A percentile compares a stretch with the other conserved stretches of the same genome.
phyloP scores from a whole-genome alignment of 306 rosid species.

The Castanea mollissima region DNA sequence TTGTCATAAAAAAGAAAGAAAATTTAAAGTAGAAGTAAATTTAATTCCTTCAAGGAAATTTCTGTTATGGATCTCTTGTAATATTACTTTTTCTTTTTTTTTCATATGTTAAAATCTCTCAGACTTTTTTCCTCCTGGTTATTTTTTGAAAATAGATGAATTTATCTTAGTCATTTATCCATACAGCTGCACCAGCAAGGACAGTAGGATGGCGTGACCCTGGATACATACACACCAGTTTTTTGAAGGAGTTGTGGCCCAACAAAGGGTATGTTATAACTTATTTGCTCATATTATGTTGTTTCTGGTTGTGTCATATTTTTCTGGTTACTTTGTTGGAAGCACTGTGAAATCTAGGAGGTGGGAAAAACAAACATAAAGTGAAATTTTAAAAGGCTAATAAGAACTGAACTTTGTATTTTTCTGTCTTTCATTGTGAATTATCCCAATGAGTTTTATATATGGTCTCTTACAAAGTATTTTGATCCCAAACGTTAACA shows the following conservation, averaged over 20 bases:
- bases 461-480: neutral
- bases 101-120: neutral
- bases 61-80: too few species aligned
- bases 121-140: neutral
- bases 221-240: conserved; percentile 80
- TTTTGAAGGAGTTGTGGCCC: conserved; percentile 87
- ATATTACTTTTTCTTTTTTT: too few species aligned
- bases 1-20: too few species aligned
- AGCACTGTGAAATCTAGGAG: neutral
- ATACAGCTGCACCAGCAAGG: conserved; percentile 86
- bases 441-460: too few species aligned
- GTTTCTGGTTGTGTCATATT: conserved; percentile 1
- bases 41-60: too few species aligned
- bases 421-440: too few species aligned
- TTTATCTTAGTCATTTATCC: conserved; percentile 9
- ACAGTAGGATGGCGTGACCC: conserved; percentile 98
- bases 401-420: too few species aligned
- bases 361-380: too few species aligned
- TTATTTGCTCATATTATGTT: conserved; percentile 12
- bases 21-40: too few species aligned
- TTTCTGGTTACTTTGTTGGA: neutral
- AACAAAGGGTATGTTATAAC: conserved; percentile 50
- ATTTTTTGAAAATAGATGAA: neutral
- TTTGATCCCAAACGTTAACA: neutral
- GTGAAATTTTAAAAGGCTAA: too few species aligned